Percentiles rank a stretch among this genome's conserved stretches.
phyloP scores from a whole-genome alignment of 176 grass and related monocot genomes.

The Juncus effusus region DNA sequence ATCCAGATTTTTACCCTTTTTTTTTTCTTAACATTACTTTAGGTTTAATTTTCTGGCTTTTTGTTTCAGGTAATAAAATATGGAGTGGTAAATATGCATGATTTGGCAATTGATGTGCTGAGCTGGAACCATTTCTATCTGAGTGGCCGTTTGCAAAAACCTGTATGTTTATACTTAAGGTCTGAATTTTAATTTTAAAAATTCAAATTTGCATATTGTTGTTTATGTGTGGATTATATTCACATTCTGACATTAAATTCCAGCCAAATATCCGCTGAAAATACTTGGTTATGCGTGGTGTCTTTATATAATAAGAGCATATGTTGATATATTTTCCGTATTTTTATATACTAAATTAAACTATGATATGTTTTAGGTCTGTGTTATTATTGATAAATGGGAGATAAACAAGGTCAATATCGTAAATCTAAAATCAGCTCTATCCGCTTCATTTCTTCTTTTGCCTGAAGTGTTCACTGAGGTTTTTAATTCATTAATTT shows the following conservation, averaged over 20 bases:
- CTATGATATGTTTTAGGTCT: conserved; percentile 23
- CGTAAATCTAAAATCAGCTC: conserved; percentile 67
- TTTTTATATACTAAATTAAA: conserved; percentile 1
- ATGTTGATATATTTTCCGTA: neutral
- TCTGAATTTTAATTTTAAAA: conserved; percentile 11
- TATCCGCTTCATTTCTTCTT: conserved; percentile 73
- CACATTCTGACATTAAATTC: too few relatives aligned
- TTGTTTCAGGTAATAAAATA: conserved; percentile 70
- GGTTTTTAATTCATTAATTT: conserved; percentile 43
- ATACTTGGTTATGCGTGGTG: too few relatives aligned
- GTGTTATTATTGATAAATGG: conserved; percentile 38
- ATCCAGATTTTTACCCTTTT: too few relatives aligned
- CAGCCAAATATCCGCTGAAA: too few relatives aligned
- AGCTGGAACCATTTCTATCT: conserved; percentile 88
- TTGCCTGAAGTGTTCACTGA: conserved; percentile 65
- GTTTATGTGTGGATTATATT: too few relatives aligned
- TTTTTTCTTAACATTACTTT: neutral
- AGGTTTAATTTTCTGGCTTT: neutral
- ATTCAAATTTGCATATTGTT: too few relatives aligned
- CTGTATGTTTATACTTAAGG: conserved; percentile 52
- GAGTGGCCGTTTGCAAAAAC: conserved; percentile 89
- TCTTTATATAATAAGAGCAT: neutral
- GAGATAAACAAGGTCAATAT: conserved; percentile 52
- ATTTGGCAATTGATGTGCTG: conserved; percentile 72
- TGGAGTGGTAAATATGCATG: conserved; percentile 76